These are phyloP conservation scores for Cyclocybe cylindracea DNA, from an alignment of 768 basidiomycete species.

Conservation along the genomic window DNA sequence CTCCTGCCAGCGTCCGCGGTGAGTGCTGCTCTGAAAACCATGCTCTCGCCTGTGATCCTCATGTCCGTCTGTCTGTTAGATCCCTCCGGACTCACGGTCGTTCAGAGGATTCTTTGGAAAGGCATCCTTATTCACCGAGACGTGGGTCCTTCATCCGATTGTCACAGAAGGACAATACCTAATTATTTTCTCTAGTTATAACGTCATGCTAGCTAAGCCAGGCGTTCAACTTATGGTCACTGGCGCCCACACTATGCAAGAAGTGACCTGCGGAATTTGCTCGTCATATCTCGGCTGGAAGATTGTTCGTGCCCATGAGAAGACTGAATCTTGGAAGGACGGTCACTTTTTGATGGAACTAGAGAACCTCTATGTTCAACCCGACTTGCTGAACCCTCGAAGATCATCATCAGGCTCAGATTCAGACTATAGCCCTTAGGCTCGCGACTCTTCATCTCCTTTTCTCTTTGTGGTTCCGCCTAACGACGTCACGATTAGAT, in stretches of 20 bases:
- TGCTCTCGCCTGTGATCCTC: not conserved
- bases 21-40: constrained; percentile 12
- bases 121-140: constrained; percentile 58
- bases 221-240: constrained; percentile 61
- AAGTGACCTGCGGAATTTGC: constrained; percentile 52
- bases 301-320: constrained; percentile 57
- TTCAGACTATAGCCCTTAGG: constrained; percentile 31
- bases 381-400: constrained; percentile 19
- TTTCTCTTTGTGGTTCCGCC: not conserved
- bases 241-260: constrained; percentile 63
- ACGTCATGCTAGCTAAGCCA: constrained; percentile 44
- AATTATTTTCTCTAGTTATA: constrained; percentile 37
- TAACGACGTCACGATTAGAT: not conserved
- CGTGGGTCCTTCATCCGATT: constrained; percentile 34
- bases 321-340: constrained; percentile 65
- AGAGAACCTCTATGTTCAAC: constrained; percentile 39
- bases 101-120: constrained; percentile 61
- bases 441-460: not conserved
- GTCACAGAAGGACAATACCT: not conserved
- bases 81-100: constrained; percentile 44
- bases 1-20: constrained; percentile 43
- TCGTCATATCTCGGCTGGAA: constrained; percentile 62
- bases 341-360: constrained; percentile 60
- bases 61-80: constrained; percentile 24
- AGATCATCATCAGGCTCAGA: constrained; percentile 35